Base-by-base conservation (phyloP, 2,329 filamentous ascomycete species). In the Lachnum nothofagi region DNA sequence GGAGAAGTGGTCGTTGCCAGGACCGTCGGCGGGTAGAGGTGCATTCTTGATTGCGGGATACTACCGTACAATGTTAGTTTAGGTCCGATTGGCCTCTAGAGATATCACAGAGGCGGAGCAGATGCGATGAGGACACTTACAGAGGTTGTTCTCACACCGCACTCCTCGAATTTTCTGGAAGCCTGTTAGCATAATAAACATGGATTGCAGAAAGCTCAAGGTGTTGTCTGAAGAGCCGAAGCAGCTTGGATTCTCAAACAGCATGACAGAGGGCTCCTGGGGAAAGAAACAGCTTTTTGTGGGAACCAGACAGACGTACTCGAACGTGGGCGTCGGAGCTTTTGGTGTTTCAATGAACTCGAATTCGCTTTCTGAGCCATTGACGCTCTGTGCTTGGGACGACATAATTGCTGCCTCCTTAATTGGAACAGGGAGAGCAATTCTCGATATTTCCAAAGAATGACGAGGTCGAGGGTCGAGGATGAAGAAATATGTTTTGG, bases 31-130 rank as follows among this genome's bases (percentile, higher is more conserved):
- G 31, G 93, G 93, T 37, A 97, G 82, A 57, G 93, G 90, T 42
- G 84, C 88, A 81, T 97, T 97, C 68, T 94, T 88, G 73, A 97
- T 97, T 53, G 89, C 73, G 25, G 88, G 85, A 64, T 82, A 91
- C 91, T 94, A 65, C 57, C 5, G 33, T 27, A 52, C 27, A 43
- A 48, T 14, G 44, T 57, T 48, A 61, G 60, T 44, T 59, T 41
- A 46, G 55, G 56, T 31, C 55, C 47, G 57, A 58, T 56, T 66
- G 56, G 67, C 58, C 52, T 49, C 54, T 23, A 50, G 17, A 49
- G 42, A 53, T 27, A n/a, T 34, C n/a, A 16, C 24, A 33, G 34
- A 29, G 44, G 22, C 46, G 24, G 20, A 35, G 24, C 24, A 41
- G 24, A 41, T 24, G 48, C 19, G 51, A 44, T 47, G 35, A 50